Percentiles rank a stretch among this genome's conserved stretches.
Conservation (phyloP, 23 red algal species). For the Pyropia haitanensis region DNA sequence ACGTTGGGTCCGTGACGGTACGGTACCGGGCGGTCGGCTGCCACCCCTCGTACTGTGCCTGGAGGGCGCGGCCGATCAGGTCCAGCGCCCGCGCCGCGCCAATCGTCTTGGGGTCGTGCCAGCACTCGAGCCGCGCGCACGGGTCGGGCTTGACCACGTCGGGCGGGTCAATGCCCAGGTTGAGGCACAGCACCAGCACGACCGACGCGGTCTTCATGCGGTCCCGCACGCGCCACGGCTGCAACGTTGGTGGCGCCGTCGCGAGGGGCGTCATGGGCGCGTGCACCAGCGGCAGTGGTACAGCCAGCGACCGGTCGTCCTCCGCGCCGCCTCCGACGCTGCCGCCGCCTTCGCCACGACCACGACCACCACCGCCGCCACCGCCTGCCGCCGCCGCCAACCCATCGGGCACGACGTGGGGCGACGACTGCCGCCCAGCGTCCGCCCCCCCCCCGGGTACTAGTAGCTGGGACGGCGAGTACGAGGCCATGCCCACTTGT, state of each 20-base stretch:
- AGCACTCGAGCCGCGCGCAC: conserved; percentile 81
- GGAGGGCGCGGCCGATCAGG: conserved; percentile 17
- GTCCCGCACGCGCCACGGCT: conserved; percentile 84
- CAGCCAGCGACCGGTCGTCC: not conserved
- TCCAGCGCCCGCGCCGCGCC: conserved; percentile 48
- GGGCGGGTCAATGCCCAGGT: conserved; percentile 94
- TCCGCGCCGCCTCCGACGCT: not conserved
- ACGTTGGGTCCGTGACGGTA: conserved; percentile 61
- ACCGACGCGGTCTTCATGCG: conserved; percentile 70
- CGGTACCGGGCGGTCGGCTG: conserved; percentile 41
- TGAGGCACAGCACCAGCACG: conserved; percentile 86
- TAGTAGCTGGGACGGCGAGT: too few species aligned
- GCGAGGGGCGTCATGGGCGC: not conserved
- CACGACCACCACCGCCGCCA: not conserved
- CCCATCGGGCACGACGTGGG: not conserved
- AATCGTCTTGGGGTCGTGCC: conserved; percentile 76
- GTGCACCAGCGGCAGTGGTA: not conserved
- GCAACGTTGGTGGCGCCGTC: not conserved
- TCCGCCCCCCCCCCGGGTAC: too few species aligned
- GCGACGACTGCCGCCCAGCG: not conserved
- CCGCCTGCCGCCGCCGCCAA: not conserved
- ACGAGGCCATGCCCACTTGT: too few species aligned
- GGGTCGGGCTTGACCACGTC: conserved; percentile 67
- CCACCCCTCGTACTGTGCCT: conserved; percentile 54
- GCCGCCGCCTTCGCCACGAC: not conserved